Base-by-base conservation (phyloP, 164 flowering plant genomes). In the Liriodendron chinense region DNA sequence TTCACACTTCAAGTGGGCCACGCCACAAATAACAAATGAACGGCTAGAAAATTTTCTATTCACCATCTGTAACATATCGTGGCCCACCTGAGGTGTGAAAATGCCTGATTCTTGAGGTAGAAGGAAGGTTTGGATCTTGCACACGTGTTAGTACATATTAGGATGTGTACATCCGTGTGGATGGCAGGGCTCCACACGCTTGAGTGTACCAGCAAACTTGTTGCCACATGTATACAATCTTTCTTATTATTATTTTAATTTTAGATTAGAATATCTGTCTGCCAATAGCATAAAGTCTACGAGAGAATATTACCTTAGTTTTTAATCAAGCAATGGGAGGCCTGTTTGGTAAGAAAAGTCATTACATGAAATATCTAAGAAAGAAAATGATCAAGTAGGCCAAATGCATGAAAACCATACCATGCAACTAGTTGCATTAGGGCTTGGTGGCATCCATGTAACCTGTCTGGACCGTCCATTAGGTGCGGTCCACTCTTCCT, bases 181-280 rank as follows among this genome's bases (percentile, higher is more conserved):
- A 34, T 34, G 43, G 43, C 43, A 34, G 43, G 43, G 43, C 43
- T 34, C 43, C 43, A 34, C 43, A 34, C 43, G 43, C 43, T 34
- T 34, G 43, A 3, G 43, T n/a, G 18, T 12, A 53, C 20, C 59
- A 53, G 59, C 13, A 26, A 26, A 8, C n/a, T 67, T 67, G 66
- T 63, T 20, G 7, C 24, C 66, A 63, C 24, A 22, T 63, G 22
- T 2, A 63, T n/a, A 9, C 22, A n/a, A 63, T n/a, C 22, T 63
- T n/a, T 63, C 5, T 34, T 34, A 3, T 34, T 20, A n/a, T 63
- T 63, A 63, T 63, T 22, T 63, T 63, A 7, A n/a, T 20, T 9
- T 7, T n/a, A 28, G 43, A 8, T 67, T 67, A 67, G 69, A 67
- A 26, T 34, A 67, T 67, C 20, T 67, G 69, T 67, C 47, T 26